Conservation (phyloP, 208 protist genomes). For the Leishmania braziliensis region DNA sequence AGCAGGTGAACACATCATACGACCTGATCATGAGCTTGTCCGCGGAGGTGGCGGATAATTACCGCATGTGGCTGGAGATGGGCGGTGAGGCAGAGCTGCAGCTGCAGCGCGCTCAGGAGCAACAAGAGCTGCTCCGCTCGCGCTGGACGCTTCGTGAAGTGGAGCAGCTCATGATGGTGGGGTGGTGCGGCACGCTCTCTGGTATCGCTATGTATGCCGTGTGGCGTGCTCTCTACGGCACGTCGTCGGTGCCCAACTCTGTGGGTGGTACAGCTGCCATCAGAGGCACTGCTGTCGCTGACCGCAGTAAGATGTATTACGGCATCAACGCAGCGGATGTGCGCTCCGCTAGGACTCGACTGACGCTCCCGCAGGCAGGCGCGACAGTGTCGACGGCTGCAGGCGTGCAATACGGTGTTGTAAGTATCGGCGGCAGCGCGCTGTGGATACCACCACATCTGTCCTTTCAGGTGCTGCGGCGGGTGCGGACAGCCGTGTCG, state of each 20-base stretch:
- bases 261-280: not conserved
- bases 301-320: not conserved
- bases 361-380: conserved; percentile 20
- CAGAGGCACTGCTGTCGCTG: too few relatives aligned
- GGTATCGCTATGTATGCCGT: conserved; percentile 9
- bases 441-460: conserved; percentile 3
- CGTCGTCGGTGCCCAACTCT: not conserved
- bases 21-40: conserved; percentile 22
- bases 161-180: conserved; percentile 35
- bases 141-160: conserved; percentile 18
- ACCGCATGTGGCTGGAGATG: conserved; percentile 26
- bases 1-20: conserved; percentile 48
- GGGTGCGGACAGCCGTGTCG: conserved; percentile 11
- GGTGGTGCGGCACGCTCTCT: conserved; percentile 29
- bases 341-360: not conserved
- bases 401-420: conserved; percentile 30
- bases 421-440: conserved; percentile 15
- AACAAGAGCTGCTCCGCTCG: conserved; percentile 3
- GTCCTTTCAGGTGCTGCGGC: not conserved
- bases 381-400: conserved; percentile 1
- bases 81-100: conserved; percentile 28
- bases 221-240: conserved; percentile 12
- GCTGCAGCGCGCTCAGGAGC: not conserved
- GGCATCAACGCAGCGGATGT: not conserved
- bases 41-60: conserved; percentile 14